Base-by-base conservation (phyloP, 139 green algal genomes). In the Tetratostichococcus sp. region DNA sequence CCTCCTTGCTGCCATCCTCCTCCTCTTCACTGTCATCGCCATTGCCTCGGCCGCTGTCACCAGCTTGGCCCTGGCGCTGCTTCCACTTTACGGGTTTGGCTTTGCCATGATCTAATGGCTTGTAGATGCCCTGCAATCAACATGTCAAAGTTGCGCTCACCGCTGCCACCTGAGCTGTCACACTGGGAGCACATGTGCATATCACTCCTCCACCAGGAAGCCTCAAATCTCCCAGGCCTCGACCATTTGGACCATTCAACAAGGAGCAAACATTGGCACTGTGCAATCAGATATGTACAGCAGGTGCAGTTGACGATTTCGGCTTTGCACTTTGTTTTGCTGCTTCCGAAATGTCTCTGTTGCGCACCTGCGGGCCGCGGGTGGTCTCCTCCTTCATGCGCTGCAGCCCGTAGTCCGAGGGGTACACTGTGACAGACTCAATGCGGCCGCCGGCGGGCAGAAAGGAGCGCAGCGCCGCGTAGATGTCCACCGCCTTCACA, bases 361-460 rank as follows among this genome's bases (percentile, higher is more conserved):
- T n/a, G 25, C 4, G 23, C 58, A 66, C 87, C 83, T 88, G 79
- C 0, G 94, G 94, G n/a, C 94, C 94, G 23, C 70, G 39, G 17
- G 34, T 50, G 22, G 83, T 83, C 85, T 98, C 94, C 77, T 90
- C 89, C n/a, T 85, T 79, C 94, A 98, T 97, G 34, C 88, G 80
- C 85, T 97, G 70, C 72, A 95, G 77, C 1, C 94, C 94, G 73
- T 95, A 98, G 81, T 98, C 94, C 21, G 85, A 93, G 17, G 93
- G 94, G 83, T 97, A 98, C 68, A 98, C 92, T 0, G 88, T 93
- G 21, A 98, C 94, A 3, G 75, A 67, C 57, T 43, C 23, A 23
- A 96, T 75, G 57, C 34, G 26, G 11, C 79, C 72, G 0, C 80
- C 79, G 14, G 81, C 71, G 4, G 84, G 86, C 65, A 88, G 39